phyloP scores from a whole-genome alignment of 202 grass and related monocot species.

The Setaria italica region DNA sequence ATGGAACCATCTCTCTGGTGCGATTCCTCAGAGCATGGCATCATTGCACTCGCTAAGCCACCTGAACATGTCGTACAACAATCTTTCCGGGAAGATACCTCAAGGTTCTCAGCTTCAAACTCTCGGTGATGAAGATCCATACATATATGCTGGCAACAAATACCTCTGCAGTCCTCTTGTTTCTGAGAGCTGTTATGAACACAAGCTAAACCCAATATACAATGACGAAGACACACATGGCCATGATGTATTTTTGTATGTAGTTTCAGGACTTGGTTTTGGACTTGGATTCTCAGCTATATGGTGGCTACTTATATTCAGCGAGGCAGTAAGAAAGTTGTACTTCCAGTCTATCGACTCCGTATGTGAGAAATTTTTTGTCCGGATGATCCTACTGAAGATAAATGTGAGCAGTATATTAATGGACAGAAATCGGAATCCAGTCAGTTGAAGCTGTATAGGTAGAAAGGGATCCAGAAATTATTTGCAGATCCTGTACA shows the following conservation, averaged over 20 bases:
- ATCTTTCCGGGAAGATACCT: conserved; percentile 29
- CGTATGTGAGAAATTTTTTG: background rate
- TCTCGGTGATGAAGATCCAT: conserved; percentile 37
- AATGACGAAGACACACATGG: background rate
- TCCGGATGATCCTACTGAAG: background rate
- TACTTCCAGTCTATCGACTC: background rate
- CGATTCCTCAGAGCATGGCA: conserved; percentile 45
- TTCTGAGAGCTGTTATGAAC: conserved; percentile 11
- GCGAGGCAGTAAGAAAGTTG: background rate
- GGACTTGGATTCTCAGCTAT: background rate
- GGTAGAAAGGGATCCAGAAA: background rate
- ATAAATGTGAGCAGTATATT: background rate
- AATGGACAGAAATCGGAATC: too few species aligned
- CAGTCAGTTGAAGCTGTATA: background rate
- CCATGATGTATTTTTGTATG: background rate
- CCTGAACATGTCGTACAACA: conserved; percentile 45
- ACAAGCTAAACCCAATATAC: background rate
- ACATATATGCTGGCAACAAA: conserved; percentile 36
- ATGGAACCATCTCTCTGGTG: conserved; percentile 2
- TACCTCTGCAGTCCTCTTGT: conserved; percentile 32
- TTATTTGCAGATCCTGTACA: too few species aligned
- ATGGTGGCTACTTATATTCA: background rate
- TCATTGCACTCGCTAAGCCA: background rate
- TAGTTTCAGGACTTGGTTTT: background rate
- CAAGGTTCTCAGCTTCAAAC: conserved; percentile 42